phyloP scores from a whole-genome alignment of 2,329 filamentous ascomycete species.

The Alternaria sp. region DNA sequence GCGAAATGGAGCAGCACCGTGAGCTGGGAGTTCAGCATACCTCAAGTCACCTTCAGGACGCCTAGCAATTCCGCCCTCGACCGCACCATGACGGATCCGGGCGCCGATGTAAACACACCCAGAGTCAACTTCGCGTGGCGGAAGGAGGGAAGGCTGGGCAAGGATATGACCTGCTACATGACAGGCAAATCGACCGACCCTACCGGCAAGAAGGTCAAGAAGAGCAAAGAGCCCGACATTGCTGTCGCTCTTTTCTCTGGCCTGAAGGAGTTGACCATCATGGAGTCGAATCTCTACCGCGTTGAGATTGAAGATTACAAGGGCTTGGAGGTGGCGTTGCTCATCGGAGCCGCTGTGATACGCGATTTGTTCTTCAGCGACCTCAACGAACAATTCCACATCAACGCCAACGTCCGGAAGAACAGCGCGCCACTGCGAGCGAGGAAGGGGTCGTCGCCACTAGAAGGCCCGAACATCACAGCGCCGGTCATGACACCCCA shows the following conservation, averaged over 20 bases:
- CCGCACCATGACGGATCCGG: conserved; percentile 70
- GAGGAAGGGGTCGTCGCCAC: conserved; percentile 47
- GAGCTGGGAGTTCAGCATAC: conserved; percentile 92
- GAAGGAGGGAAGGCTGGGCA: conserved; percentile 83
- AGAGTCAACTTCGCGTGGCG: conserved; percentile 89
- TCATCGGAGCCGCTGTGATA: conserved; percentile 68
- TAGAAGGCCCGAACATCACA: conserved; percentile 35
- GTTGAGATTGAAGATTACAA: conserved; percentile 95
- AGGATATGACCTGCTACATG: conserved; percentile 88
- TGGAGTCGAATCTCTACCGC: conserved; percentile 89
- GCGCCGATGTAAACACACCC: conserved; percentile 63
- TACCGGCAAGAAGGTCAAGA: conserved; percentile 70
- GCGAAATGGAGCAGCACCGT: conserved; percentile 82
- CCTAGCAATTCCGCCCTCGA: conserved; percentile 84
- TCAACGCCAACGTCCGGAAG: conserved; percentile 56
- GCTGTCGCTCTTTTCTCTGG: conserved; percentile 83
- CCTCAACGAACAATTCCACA: conserved; percentile 80
- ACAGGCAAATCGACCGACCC: conserved; percentile 75
- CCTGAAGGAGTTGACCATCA: conserved; percentile 81
- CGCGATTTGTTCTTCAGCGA: conserved; percentile 70
- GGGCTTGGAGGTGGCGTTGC: conserved; percentile 83
- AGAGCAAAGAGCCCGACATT: conserved; percentile 90
- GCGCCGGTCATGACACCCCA: conserved; percentile 46
- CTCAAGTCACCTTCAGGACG: conserved; percentile 80
- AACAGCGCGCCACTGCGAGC: conserved; percentile 47